Conservation (phyloP, 2,329 filamentous ascomycete species). For the Pseudogymnoascus sp. region DNA sequence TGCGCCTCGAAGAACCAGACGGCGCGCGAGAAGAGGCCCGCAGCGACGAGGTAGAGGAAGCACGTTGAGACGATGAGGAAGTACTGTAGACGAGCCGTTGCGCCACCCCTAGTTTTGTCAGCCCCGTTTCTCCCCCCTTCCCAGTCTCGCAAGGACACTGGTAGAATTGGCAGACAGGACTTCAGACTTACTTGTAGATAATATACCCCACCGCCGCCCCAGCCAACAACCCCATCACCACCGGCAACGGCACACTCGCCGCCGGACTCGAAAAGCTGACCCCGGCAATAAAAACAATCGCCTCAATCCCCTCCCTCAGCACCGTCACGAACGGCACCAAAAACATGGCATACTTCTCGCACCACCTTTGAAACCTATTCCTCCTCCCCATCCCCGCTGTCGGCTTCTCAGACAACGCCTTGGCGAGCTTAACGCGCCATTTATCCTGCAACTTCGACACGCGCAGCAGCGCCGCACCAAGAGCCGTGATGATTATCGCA, state of each 20-base stretch:
- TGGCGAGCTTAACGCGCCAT: constrained; percentile 75
- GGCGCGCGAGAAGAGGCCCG: constrained; percentile 68
- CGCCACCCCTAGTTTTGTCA: constrained; percentile 42
- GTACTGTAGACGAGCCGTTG: constrained; percentile 57
- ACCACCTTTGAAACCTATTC: constrained; percentile 50
- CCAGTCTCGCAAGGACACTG: no score
- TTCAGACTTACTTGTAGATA: constrained; percentile 66
- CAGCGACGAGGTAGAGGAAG: constrained; percentile 75
- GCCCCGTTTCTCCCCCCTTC: no score
- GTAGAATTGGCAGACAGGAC: constrained; percentile 28
- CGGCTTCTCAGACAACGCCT: constrained; percentile 50
- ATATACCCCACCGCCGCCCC: constrained; percentile 61
- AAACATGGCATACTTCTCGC: constrained; percentile 80
- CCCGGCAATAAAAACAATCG: constrained; percentile 77
- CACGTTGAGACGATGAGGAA: constrained; percentile 79
- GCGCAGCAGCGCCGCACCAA: constrained; percentile 72
- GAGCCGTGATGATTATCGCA: constrained; percentile 68
- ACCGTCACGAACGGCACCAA: constrained; percentile 79
- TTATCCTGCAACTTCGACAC: constrained; percentile 78
- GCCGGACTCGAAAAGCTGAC: constrained; percentile 71
- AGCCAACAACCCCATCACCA: constrained; percentile 61
- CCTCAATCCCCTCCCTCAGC: constrained; percentile 78
- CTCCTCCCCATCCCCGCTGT: constrained; percentile 31
- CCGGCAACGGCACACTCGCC: constrained; percentile 67
- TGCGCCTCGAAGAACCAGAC: constrained; percentile 69